Evolutionary conservation across 108 stramenopile species (phyloP).

Genomic region (Nitzschia putrida): DNA sequence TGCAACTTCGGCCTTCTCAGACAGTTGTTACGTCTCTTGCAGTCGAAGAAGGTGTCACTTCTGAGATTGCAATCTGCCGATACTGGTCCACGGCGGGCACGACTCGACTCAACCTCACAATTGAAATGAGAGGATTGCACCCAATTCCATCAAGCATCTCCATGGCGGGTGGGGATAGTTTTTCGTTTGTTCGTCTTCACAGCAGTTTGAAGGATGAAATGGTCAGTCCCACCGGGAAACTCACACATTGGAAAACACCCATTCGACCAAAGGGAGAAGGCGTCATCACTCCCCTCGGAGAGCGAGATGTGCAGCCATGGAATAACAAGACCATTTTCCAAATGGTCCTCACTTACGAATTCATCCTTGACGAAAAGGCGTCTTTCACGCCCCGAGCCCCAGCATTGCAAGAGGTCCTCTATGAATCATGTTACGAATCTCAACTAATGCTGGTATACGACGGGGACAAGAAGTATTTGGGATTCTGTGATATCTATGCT

Average conservation of each 20-base stretch:
- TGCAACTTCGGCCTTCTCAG: constrained; percentile 53
- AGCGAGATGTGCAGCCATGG: constrained; percentile 54
- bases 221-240: constrained; percentile 50
- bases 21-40: constrained; percentile 44
- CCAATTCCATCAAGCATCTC: constrained; percentile 37
- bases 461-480: constrained; percentile 55
- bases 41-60: constrained; percentile 50
- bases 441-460: constrained; percentile 70
- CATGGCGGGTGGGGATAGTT: constrained; percentile 25
- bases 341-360: constrained; percentile 60
- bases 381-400: constrained; percentile 35
- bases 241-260: constrained; percentile 55
- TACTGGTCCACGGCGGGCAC: constrained; percentile 64
- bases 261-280: constrained; percentile 47
- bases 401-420: constrained; percentile 61
- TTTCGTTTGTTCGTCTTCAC: constrained; percentile 39
- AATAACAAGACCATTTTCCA: constrained; percentile 48
- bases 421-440: constrained; percentile 65
- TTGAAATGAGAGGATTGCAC: constrained; percentile 62
- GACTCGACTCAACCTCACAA: constrained; percentile 41
- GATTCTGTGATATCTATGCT: constrained; percentile 53
- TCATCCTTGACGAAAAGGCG: constrained; percentile 54
- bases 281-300: constrained; percentile 41
- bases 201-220: constrained; percentile 46
- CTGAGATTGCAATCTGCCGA: constrained; percentile 62